Evolutionary conservation across 2,329 filamentous ascomycete species (phyloP).

Genomic region (Colletotrichum nymphaeae): DNA sequence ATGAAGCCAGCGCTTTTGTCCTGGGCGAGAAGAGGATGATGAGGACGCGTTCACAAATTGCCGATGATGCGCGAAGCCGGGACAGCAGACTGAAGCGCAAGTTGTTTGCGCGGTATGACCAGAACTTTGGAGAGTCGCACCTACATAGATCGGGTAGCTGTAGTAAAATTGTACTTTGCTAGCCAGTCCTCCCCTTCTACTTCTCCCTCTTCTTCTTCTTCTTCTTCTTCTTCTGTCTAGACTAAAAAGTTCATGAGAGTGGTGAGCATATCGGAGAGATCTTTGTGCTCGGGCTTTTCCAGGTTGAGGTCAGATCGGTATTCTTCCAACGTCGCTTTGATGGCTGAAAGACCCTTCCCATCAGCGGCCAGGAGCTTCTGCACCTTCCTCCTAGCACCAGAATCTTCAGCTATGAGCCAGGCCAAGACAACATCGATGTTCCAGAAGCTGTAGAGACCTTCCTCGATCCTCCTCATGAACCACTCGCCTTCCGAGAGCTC

Average conservation of each 20-base stretch:
- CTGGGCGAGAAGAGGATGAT: not conserved
- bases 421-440: constrained; percentile 86
- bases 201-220: too few species aligned
- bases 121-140: not conserved
- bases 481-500: constrained; percentile 76
- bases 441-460: constrained; percentile 86
- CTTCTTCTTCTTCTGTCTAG: constrained; percentile 11
- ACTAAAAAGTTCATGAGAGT: constrained; percentile 63
- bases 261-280: constrained; percentile 65
- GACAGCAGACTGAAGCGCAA: not conserved
- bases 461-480: constrained; percentile 81
- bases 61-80: not conserved
- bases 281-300: constrained; percentile 68
- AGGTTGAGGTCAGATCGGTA: constrained; percentile 65
- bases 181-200: not conserved
- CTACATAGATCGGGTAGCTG: not conserved
- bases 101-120: not conserved
- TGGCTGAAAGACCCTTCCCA: constrained; percentile 71
- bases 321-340: constrained; percentile 76
- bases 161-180: constrained; percentile 2
- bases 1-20: not conserved
- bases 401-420: constrained; percentile 93
- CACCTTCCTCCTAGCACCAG: constrained; percentile 76
- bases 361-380: constrained; percentile 72
- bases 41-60: not conserved